Evolutionary conservation across 139 green algal genomes (phyloP), one percentile per base, ranked within the genome.

Genomic region (Haematococcus sp.): DNA sequence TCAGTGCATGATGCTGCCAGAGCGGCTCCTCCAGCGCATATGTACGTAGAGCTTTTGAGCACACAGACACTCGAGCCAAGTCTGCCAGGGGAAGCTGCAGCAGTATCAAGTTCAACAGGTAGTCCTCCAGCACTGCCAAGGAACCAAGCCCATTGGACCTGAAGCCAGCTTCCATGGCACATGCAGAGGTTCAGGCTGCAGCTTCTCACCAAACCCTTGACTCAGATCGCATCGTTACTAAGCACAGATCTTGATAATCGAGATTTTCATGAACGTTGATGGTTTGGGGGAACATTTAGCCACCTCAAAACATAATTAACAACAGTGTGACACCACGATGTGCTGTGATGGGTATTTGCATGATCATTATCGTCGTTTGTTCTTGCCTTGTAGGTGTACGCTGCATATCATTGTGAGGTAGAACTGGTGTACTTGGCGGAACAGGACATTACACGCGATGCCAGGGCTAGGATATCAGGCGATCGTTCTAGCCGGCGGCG

Each of bases 401-500:
- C n/a, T n/a, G n/a, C n/a, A n/a, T n/a, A n/a, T n/a, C n/a, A n/a
- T n/a, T n/a, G n/a, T n/a, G n/a, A n/a, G n/a, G n/a, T n/a, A n/a
- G n/a, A n/a, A n/a, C n/a, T n/a, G n/a, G n/a, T 11, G 7, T 49
- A 11, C 7, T 49, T 49, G 40, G 40, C 40, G 40, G 7, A 49
- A 11, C 40, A 49, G n/a, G 7, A 49, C 40, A 49, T 7, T 11
- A 7, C 7, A 11, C 40, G 16, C n/a, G 22, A 68, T 68, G 60
- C 17, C 27, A 20, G 60, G 28, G 23, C 4, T 68, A 28, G 60
- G 27, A 43, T 80, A 84, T 28, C 83, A 91, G 44, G 91, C 89
- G 0, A 81, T 94, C 0, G 78, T 95, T 19, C 73, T 95, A 44
- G 88, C 85, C 0, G 74, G 54, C 11, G 81, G 76, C 32, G 70